phyloP scores from a whole-genome alignment of 2,329 filamentous ascomycete genomes.

The Cercospora brassicicola region DNA sequence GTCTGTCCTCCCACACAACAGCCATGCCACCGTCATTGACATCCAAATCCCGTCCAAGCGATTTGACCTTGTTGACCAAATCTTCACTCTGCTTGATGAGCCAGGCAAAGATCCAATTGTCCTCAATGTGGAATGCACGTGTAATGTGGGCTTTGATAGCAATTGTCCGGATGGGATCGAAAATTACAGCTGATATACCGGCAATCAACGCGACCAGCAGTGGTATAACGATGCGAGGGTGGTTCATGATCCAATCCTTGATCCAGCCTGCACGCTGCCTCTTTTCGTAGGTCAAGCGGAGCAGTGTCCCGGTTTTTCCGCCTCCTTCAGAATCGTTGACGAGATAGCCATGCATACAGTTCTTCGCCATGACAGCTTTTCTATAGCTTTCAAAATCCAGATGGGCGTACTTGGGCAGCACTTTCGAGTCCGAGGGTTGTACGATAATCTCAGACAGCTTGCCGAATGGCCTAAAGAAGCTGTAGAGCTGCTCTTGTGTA shows the following conservation, averaged over 20 bases:
- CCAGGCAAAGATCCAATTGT: slow-evolving; percentile 76
- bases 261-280: slow-evolving; percentile 75
- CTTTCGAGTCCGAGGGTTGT: slow-evolving; percentile 83
- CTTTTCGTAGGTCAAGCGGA: slow-evolving; percentile 81
- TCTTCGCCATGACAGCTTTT: slow-evolving; percentile 82
- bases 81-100: slow-evolving; percentile 71
- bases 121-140: slow-evolving; percentile 69
- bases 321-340: slow-evolving; percentile 68
- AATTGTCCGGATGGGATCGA: slow-evolving; percentile 91
- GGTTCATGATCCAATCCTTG: slow-evolving; percentile 81
- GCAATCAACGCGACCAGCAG: slow-evolving; percentile 77
- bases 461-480: slow-evolving; percentile 83
- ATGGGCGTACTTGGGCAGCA: slow-evolving; percentile 74
- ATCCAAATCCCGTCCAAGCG: slow-evolving; percentile 40
- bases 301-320: slow-evolving; percentile 70
- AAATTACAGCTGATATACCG: slow-evolving; percentile 79
- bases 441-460: slow-evolving; percentile 83
- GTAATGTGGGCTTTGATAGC: slow-evolving; percentile 89
- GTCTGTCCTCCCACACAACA: slow-evolving; percentile 85
- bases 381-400: slow-evolving; percentile 73
- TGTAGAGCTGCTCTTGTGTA: slow-evolving; percentile 82
- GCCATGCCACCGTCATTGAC: slow-evolving; percentile 67
- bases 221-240: slow-evolving; percentile 86
- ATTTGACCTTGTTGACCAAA: slow-evolving; percentile 55
- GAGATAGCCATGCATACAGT: slow-evolving; percentile 84